phyloP scores from a whole-genome alignment of 768 basidiomycete genomes.

The Serendipita indica region DNA sequence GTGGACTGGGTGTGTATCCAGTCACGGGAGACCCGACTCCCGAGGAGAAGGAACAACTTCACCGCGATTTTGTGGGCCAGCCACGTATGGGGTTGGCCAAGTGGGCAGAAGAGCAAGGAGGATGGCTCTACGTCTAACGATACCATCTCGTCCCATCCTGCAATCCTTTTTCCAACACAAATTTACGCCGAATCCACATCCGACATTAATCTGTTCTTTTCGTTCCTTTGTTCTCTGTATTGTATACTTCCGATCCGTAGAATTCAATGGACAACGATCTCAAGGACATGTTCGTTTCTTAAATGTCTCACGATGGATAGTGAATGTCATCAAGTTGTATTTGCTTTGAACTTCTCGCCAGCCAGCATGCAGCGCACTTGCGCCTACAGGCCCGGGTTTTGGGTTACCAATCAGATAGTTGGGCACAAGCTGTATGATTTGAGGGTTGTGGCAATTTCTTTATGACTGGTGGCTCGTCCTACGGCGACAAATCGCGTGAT shows the following conservation, averaged over 20 bases:
- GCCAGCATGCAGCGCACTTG: neutral
- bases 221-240: constrained; percentile 3
- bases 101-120: constrained; percentile 41
- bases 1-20: constrained; percentile 59
- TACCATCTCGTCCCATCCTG: neutral
- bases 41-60: constrained; percentile 12
- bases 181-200: too few species aligned
- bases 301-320: too few species aligned
- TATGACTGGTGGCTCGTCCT: too few species aligned
- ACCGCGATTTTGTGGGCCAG: constrained; percentile 31
- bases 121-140: constrained; percentile 46
- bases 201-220: neutral
- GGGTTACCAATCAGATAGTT: too few species aligned
- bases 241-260: neutral
- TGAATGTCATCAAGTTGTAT: neutral
- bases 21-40: constrained; percentile 1
- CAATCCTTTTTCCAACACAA: too few species aligned
- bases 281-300: too few species aligned
- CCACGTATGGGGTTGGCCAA: constrained; percentile 29
- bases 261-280: too few species aligned
- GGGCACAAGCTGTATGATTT: too few species aligned
- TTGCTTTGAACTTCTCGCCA: neutral
- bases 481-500: too few species aligned
- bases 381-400: neutral
- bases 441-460: too few species aligned